Percentiles rank a stretch among this genome's conserved stretches.
Conservation (phyloP, 345 rosid species). For the Euphorbia pulcherrima region DNA sequence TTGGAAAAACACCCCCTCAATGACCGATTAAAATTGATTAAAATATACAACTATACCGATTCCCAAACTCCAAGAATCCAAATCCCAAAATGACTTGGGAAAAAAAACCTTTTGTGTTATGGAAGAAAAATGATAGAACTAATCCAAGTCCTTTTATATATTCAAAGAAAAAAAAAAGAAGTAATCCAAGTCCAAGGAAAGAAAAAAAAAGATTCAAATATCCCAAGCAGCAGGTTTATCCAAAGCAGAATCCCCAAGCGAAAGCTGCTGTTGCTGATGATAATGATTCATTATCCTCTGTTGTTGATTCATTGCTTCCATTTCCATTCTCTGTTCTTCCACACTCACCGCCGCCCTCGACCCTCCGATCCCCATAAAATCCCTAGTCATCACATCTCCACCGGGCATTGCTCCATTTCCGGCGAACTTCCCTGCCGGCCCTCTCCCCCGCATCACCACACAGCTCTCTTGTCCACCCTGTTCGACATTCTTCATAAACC, state of each 20-base stretch:
- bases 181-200: neutral
- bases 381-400: slow-evolving; percentile 42
- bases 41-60: too few species aligned
- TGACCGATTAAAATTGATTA: too few species aligned
- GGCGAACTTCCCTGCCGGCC: slow-evolving; percentile 23
- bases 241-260: slow-evolving; percentile 41
- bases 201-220: slow-evolving; percentile 21
- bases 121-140: too few species aligned
- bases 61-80: too few species aligned
- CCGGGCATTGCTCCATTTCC: slow-evolving; percentile 16
- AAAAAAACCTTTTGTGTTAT: too few species aligned
- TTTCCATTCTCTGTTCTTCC: slow-evolving; percentile 37
- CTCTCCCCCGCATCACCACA: slow-evolving; percentile 28
- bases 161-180: neutral
- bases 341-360: slow-evolving; percentile 24
- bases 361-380: slow-evolving; percentile 60
- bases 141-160: too few species aligned
- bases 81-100: too few species aligned
- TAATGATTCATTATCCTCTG: slow-evolving; percentile 39
- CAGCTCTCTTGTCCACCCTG: slow-evolving; percentile 22
- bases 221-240: slow-evolving; percentile 59
- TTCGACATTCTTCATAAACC: slow-evolving; percentile 27
- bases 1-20: too few species aligned
- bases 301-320: slow-evolving; percentile 43
- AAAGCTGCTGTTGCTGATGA: slow-evolving; percentile 47